These are phyloP conservation scores for Flueggea neowawraea DNA, from an alignment of 441 rosid genomes.

Conservation along the genomic window DNA sequence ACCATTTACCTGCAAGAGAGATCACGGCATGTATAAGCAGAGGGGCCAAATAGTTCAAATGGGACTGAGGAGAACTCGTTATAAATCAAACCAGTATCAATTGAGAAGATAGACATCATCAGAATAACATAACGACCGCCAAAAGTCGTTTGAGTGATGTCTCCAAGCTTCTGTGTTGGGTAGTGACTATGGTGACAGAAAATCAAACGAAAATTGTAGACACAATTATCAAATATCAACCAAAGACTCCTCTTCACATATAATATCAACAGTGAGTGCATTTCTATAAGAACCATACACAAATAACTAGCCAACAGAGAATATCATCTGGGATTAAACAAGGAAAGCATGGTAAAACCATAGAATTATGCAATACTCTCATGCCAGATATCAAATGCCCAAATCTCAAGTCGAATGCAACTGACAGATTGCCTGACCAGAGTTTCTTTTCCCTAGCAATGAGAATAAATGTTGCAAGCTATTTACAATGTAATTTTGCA, in stretches of 20 bases:
- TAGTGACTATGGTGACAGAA: no score
- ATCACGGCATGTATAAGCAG: constrained; percentile 95
- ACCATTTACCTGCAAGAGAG: constrained; percentile 70
- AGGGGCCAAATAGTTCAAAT: constrained; percentile 70
- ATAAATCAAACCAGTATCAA: constrained; percentile 87
- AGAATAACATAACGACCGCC: constrained; percentile 96
- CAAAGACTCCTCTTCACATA: no score
- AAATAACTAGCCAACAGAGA: no score
- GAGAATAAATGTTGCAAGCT: constrained; percentile 59
- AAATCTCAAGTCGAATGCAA: constrained; percentile 1
- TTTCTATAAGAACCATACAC: no score
- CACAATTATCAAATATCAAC: no score
- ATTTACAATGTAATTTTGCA: no score
- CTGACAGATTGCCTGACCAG: constrained; percentile 62
- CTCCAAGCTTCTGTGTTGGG: constrained; percentile 72
- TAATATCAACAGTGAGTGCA: no score
- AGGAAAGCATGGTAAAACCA: no score
- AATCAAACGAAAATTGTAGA: no score
- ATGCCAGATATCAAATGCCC: constrained; percentile 1
- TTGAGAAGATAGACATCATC: constrained; percentile 95
- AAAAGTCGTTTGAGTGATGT: constrained; percentile 90
- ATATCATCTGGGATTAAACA: no score
- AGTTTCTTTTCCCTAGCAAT: constrained; percentile 81
- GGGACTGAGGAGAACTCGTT: constrained; percentile 97
- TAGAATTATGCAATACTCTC: no score